Percentiles rank a stretch among this genome's conserved stretches.
Conservation (phyloP, 495 filamentous ascomycete genomes). For the Aspergillus funiculosus region DNA sequence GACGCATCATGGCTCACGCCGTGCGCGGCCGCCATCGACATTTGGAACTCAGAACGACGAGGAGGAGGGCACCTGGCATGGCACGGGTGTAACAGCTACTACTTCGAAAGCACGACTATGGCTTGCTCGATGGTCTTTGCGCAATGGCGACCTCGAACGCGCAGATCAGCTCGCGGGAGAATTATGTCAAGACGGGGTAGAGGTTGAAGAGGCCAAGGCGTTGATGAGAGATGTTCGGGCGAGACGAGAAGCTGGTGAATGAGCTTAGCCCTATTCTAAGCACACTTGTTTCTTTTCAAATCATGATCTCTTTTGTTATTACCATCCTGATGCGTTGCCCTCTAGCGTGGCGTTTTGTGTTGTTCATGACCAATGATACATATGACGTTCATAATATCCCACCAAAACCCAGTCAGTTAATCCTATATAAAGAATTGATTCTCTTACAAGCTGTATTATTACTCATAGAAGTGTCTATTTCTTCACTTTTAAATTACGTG, state of each 20-base stretch:
- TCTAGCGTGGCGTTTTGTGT: constrained; percentile 6
- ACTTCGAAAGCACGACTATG: constrained; percentile 92
- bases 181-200: constrained; percentile 90
- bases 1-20: constrained; percentile 7
- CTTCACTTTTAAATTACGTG: no score
- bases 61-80: constrained; percentile 44
- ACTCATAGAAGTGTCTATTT: no score
- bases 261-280: constrained; percentile 11
- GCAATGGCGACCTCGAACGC: constrained; percentile 61
- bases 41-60: constrained; percentile 12
- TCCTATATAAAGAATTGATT: no score
- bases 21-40: constrained; percentile 17
- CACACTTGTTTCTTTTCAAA: constrained; percentile 4
- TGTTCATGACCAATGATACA: no score
- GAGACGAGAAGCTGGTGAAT: constrained; percentile 54
- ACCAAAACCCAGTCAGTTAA: no score
- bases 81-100: constrained; percentile 74
- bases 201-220: constrained; percentile 97
- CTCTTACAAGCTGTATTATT: no score
- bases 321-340: constrained; percentile 20
- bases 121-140: constrained; percentile 79
- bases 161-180: constrained; percentile 81
- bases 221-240: constrained; percentile 84
- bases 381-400: no score
- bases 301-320: constrained; percentile 10